These are phyloP conservation scores for Diaporthe sp. DNA, from an alignment of 2,329 filamentous ascomycete species.

Conservation along the genomic window DNA sequence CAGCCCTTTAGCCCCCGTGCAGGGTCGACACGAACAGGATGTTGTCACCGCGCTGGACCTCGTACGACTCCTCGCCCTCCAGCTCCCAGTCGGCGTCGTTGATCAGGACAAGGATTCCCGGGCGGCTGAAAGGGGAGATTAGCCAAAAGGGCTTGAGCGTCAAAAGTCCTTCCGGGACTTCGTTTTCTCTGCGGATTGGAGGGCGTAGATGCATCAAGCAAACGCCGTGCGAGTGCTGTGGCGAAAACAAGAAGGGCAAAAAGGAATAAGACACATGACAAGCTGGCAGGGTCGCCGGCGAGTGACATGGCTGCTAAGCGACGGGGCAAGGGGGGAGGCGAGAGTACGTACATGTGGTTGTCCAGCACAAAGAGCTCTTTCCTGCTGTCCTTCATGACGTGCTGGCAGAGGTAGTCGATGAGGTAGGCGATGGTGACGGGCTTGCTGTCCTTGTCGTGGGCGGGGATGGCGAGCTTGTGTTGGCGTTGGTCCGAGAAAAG, in stretches of 20 bases:
- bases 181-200: not conserved
- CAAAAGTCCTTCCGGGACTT: not conserved
- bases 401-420: slow-evolving; percentile 80
- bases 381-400: slow-evolving; percentile 85
- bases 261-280: not conserved
- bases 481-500: slow-evolving; percentile 87
- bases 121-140: slow-evolving; percentile 69
- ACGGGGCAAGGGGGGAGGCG: not conserved
- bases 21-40: slow-evolving; percentile 97
- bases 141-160: slow-evolving; percentile 7
- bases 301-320: not conserved
- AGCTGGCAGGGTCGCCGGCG: not conserved
- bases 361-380: slow-evolving; percentile 93
- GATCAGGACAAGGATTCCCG: slow-evolving; percentile 94
- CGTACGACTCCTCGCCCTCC: slow-evolving; percentile 92
- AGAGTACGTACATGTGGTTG: slow-evolving; percentile 79
- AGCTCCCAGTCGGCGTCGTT: slow-evolving; percentile 99
- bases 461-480: slow-evolving; percentile 76
- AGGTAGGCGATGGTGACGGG: slow-evolving; percentile 79
- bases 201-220: slow-evolving; percentile 1
- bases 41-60: slow-evolving; percentile 83
- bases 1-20: slow-evolving; percentile 82
- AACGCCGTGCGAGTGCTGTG: not conserved
- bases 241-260: slow-evolving; percentile 31
- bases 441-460: slow-evolving; percentile 66